Conservation (phyloP, 106 monocot genomes). For the Platanthera zijinensis region DNA sequence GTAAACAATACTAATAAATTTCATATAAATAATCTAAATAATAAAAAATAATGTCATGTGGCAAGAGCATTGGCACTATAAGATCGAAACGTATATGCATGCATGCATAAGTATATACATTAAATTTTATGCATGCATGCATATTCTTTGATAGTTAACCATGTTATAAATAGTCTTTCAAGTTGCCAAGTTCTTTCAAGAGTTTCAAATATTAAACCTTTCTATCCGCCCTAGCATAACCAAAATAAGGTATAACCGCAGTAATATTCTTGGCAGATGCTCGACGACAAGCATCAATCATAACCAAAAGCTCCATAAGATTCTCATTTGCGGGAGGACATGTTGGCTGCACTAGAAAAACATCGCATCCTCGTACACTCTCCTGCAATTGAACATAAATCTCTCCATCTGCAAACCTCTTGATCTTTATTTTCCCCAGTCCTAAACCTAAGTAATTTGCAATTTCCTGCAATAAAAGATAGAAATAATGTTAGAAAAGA, state of each 20-base stretch:
- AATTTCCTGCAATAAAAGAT: constrained; percentile 48
- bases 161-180: background rate
- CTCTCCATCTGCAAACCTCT: constrained; percentile 91
- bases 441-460: constrained; percentile 76
- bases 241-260: constrained; percentile 88
- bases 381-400: constrained; percentile 91
- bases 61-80: background rate
- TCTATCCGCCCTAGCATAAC: constrained; percentile 91
- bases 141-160: too few relatives aligned
- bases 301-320: constrained; percentile 87
- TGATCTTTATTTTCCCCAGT: constrained; percentile 80
- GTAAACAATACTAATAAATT: background rate
- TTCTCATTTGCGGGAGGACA: constrained; percentile 92
- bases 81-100: too few relatives aligned
- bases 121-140: too few relatives aligned
- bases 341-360: constrained; percentile 83
- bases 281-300: constrained; percentile 91
- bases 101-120: too few relatives aligned
- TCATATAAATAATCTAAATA: background rate
- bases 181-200: background rate
- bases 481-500: background rate
- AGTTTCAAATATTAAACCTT: constrained; percentile 33
- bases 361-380: constrained; percentile 86
- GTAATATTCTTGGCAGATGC: constrained; percentile 90
- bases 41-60: background rate